Base-by-base conservation (phyloP, 192 early-diverging fungal genomes). In the Funneliformis mosseae region DNA sequence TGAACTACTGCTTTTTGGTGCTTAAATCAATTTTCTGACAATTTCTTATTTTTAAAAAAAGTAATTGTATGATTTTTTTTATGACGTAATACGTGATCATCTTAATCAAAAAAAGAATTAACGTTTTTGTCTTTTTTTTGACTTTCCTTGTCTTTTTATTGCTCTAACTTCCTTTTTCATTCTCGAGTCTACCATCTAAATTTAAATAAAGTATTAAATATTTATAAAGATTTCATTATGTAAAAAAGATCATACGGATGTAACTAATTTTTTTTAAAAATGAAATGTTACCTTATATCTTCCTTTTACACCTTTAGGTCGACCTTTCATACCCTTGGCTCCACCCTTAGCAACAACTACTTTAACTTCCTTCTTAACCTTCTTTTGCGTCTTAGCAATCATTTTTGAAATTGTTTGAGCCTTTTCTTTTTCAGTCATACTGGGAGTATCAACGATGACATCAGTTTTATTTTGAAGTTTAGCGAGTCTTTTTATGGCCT, bases 271-370 rank as follows among this genome's bases (percentile, higher is more conserved):
- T n/a, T n/a, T n/a, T n/a, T n/a, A n/a, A n/a, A n/a, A 70, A 83
- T 80, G 0, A 85, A 85, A 33, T 18, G 23, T 41, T 63, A 55
- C 48, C 16, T 60, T 81, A 87, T 97, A 97, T 77, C 93, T 87
- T 83, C 98, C 98, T 91, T 98, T 99, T 85, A 98, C 93, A 80
- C 98, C 98, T 85, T 93, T 94, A 9, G 98, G 98, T 41, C 98
- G 91, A 33, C 98, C 98, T 83, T 97, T 88, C 74, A 94, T 82
- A 74, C 92, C 96, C 59, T 90, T 90, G 85, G 97, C 95, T 42
- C 81, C 72, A 62, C 94, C 92, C 73, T 88, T 92, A 38, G 98
- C 98, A 60, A 99, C 97, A 71, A 99, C 97, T n/a, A 98, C 78
- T 76, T 93, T 89, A 46, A 91, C 84, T 82, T 95, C 93, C 82